Evolutionary conservation across 805 yeast species (phyloP).

Genomic region (Jamesozyma jinghongensis): DNA sequence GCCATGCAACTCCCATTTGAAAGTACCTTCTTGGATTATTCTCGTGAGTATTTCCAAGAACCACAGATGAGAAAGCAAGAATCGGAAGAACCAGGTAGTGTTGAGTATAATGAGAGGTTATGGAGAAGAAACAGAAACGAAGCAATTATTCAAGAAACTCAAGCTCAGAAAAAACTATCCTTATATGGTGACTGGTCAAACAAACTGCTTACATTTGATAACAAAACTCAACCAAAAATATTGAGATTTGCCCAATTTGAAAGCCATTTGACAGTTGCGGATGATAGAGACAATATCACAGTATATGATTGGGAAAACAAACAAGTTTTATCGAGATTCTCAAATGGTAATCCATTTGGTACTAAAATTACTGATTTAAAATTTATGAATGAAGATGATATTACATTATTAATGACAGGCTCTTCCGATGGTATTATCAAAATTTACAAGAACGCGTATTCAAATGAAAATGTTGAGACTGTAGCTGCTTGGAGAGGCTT

Average conservation of each 20-base stretch:
- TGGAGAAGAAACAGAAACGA: slow-evolving; percentile 94
- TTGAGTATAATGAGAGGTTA: slow-evolving; percentile 65
- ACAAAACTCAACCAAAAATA: slow-evolving; percentile 70
- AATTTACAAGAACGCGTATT: slow-evolving; percentile 69
- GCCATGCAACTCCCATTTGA: slow-evolving; percentile 39
- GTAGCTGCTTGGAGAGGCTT: slow-evolving; percentile 90
- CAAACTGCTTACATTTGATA: slow-evolving; percentile 48
- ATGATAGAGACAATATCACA: slow-evolving; percentile 72
- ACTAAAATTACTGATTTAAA: slow-evolving; percentile 81
- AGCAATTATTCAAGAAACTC: slow-evolving; percentile 75
- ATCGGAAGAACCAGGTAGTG: slow-evolving; percentile 85
- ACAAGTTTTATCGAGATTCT: slow-evolving; percentile 54
- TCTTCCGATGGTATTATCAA: slow-evolving; percentile 92
- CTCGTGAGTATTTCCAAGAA: slow-evolving; percentile 87
- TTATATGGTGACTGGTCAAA: slow-evolving; percentile 80
- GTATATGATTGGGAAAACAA: slow-evolving; percentile 81
- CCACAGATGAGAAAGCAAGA: slow-evolving; percentile 87
- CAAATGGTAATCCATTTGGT: slow-evolving; percentile 79
- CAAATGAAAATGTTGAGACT: slow-evolving; percentile 44
- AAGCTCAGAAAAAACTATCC: slow-evolving; percentile 77
- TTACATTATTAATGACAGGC: slow-evolving; percentile 75
- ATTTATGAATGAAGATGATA: slow-evolving; percentile 85
- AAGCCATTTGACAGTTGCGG: slow-evolving; percentile 66
- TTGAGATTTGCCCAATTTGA: slow-evolving; percentile 87
- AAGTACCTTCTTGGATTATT: slow-evolving; percentile 62